Evolutionary conservation across 371 early-diverging fungal genomes (phyloP).

Genomic region (Fennellomyces sp.): DNA sequence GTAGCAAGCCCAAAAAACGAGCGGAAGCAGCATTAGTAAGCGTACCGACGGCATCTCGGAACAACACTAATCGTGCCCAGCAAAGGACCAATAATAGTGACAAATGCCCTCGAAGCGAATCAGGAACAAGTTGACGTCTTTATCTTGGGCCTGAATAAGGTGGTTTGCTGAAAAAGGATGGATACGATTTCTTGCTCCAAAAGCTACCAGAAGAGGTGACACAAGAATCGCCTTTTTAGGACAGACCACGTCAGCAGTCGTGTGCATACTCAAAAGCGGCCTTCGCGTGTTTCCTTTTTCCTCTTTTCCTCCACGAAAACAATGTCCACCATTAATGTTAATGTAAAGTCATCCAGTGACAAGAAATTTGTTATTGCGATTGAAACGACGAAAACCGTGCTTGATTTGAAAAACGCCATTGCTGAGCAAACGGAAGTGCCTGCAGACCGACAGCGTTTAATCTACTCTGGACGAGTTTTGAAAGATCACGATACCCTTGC

Average conservation of each 20-base stretch:
- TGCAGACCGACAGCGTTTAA: conserved; percentile 87
- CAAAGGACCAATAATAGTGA: no score
- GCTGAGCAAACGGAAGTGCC: conserved; percentile 70
- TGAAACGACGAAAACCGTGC: conserved; percentile 67
- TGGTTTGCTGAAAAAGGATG: background rate
- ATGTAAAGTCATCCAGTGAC: conserved; percentile 87
- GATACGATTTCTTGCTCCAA: no score
- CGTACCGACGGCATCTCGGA: no score
- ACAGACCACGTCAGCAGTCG: background rate
- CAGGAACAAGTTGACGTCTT: no score
- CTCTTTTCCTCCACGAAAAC: background rate
- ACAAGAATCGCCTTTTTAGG: background rate
- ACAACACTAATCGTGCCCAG: no score
- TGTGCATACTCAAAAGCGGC: background rate
- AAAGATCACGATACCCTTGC: conserved; percentile 87
- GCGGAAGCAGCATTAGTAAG: no score
- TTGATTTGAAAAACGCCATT: conserved; percentile 79
- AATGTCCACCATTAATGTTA: conserved; percentile 63
- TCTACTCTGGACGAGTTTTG: conserved; percentile 92
- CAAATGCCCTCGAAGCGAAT: no score
- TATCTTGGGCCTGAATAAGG: no score
- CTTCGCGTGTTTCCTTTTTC: background rate
- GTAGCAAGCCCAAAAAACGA: no score
- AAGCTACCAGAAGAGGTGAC: no score
- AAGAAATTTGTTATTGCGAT: conserved; percentile 75